A percentile compares a stretch with the other conserved stretches of the same genome.
phyloP scores from a whole-genome alignment of 257 asterid species.

The Fraxinus excelsior region DNA sequence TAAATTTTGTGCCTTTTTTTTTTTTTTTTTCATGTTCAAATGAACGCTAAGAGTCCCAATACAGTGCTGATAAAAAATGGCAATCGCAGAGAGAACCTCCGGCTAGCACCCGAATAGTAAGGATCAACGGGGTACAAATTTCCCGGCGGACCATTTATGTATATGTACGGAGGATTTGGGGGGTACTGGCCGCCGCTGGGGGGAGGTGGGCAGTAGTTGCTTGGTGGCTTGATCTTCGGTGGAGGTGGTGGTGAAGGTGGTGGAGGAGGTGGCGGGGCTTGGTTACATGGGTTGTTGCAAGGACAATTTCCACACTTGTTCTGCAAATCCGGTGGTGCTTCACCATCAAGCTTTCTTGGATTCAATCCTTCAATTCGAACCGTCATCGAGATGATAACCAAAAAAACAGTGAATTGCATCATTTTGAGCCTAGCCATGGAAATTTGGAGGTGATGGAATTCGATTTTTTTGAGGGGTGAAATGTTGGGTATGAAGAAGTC shows the following conservation, averaged over 20 bases:
- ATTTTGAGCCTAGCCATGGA: constrained; percentile 31
- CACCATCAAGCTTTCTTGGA: constrained; percentile 46
- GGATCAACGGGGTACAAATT: constrained; percentile 51
- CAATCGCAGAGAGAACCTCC: constrained; percentile 21
- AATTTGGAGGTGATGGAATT: neutral
- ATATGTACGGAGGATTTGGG: constrained; percentile 60
- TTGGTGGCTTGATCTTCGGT: constrained; percentile 37
- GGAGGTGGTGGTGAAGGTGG: constrained; percentile 43
- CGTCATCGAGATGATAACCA: constrained; percentile 20
- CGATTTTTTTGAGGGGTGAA: constrained; percentile 13
- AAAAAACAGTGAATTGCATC: constrained; percentile 21
- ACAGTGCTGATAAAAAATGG: constrained; percentile 28
- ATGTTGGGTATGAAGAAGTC: constrained; percentile 15
- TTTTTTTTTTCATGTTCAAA: constrained; percentile 18
- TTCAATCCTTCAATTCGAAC: constrained; percentile 24
- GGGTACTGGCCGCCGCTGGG: constrained; percentile 43
- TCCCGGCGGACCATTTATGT: constrained; percentile 77
- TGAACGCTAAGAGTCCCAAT: constrained; percentile 33
- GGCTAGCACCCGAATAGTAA: constrained; percentile 31
- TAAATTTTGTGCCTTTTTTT: neutral
- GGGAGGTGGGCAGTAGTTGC: constrained; percentile 65
- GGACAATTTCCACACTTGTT: constrained; percentile 81
- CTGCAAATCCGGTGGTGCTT: constrained; percentile 36
- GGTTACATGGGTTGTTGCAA: constrained; percentile 60
- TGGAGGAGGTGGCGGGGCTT: constrained; percentile 41